These are phyloP conservation scores for Daedaleopsis nitida DNA, from an alignment of 768 basidiomycete species.

Conservation along the genomic window DNA sequence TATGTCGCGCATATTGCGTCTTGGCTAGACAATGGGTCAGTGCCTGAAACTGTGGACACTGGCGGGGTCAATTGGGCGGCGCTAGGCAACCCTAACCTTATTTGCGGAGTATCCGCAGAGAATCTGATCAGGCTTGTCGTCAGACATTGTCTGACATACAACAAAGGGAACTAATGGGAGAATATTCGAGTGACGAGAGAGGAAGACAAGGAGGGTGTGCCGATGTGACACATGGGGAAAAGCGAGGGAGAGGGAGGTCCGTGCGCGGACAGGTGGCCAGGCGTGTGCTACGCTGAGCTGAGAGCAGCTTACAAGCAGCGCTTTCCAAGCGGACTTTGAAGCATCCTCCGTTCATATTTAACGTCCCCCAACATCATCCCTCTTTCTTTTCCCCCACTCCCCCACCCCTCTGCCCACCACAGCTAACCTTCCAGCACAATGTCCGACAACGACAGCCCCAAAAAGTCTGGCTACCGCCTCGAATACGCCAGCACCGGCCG, in stretches of 20 bases:
- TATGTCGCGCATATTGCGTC: no score
- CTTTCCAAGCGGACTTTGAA: constrained; percentile 39
- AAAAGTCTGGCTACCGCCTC: constrained; percentile 70
- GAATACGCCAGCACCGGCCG: constrained; percentile 72
- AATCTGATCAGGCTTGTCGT: no score
- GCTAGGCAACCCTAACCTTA: no score
- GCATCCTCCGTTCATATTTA: constrained; percentile 29
- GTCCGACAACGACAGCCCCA: constrained; percentile 42
- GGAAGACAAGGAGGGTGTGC: no score
- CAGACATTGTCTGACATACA: no score
- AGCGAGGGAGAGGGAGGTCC: constrained; percentile 11
- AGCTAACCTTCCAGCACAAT: constrained; percentile 24
- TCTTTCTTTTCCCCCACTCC: constrained; percentile 26
- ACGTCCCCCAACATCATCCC: constrained; percentile 21
- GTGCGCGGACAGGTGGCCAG: constrained; percentile 19
- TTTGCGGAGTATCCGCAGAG: no score
- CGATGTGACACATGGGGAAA: neutral
- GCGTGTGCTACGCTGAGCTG: constrained; percentile 4
- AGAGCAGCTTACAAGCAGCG: constrained; percentile 17
- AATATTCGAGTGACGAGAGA: no score
- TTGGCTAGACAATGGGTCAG: no score
- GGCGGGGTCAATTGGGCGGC: no score
- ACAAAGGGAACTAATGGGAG: neutral
- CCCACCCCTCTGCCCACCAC: constrained; percentile 16
- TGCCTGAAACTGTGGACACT: no score